These are phyloP conservation scores for Abortiporus biennis DNA, from an alignment of 1,284 basidiomycete species.

Conservation along the genomic window DNA sequence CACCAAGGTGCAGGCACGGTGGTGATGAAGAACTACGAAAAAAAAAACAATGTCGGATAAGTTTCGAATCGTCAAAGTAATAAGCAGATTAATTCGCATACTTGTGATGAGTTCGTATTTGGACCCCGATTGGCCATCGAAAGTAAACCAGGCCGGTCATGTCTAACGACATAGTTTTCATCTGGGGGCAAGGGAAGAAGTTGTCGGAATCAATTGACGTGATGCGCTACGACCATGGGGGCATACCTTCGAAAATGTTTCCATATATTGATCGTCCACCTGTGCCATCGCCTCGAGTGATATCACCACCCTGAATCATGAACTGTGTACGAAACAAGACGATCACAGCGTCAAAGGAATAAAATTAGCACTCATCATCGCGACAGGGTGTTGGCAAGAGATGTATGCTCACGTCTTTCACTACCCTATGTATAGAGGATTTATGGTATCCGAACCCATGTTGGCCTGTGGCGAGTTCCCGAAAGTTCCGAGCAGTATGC, in stretches of 20 bases:
- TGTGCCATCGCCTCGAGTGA: constrained; percentile 43
- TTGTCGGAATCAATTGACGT: background rate
- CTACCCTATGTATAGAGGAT: constrained; percentile 79
- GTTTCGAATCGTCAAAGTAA: background rate
- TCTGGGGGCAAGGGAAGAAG: constrained; percentile 19
- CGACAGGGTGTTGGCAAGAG: constrained; percentile 1
- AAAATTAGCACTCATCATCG: background rate
- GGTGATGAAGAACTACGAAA: constrained; percentile 62
- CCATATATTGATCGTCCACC: constrained; percentile 43
- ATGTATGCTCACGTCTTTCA: constrained; percentile 34
- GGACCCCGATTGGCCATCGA: constrained; percentile 61
- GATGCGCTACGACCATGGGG: background rate
- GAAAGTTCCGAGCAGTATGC: constrained; percentile 83
- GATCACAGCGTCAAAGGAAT: background rate
- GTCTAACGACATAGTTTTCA: constrained; percentile 34
- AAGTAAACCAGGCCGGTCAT: constrained; percentile 40
- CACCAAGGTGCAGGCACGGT: constrained; percentile 59
- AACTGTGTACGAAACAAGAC: constrained; percentile 19
- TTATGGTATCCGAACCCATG: constrained; percentile 61
- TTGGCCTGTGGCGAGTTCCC: constrained; percentile 81
- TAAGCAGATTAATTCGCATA: constrained; percentile 11
- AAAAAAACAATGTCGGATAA: background rate
- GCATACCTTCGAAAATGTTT: constrained; percentile 21
- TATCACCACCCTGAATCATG: constrained; percentile 33
- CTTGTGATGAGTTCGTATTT: constrained; percentile 48